Base-by-base conservation (phyloP, 139 green algal species). In the Raphidocelis subcapitata region DNA sequence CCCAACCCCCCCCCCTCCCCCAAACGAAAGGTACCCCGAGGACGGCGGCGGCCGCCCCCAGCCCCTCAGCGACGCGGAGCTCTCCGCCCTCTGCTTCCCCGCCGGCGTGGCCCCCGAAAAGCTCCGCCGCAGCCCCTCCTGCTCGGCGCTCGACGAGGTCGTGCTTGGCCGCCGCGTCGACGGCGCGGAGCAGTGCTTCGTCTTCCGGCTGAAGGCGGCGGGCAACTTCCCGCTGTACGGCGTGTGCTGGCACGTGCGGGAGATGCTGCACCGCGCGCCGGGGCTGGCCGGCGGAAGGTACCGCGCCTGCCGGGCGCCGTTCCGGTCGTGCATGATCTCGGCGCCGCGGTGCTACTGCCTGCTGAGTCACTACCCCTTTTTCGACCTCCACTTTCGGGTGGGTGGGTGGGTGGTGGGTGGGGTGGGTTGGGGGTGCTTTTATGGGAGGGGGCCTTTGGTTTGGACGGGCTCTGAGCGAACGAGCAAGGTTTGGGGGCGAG, bases 261-360 rank as follows among this genome's bases (percentile, higher is more conserved):
- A 97, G 83, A 73, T 95, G 61, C 73, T 96, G 71, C 88, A 94
- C 72, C 80, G 89, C 35, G 75, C 85, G 35, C 91, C 92, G 12
- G 64, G 77, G 41, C 72, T 97, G 46, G 83, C 85, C 3, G 66
- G 72, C 3, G 44, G 35, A 23, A 29, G 26, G 16, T 72, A 51
- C 32, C n/a, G 47, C 49, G 51, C 21, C 67, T 81, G 67, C 60
- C 51, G 72, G 32, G 81, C 75, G 33, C 85, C 88, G 33, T 88
- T 90, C 63, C 64, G 55, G 20, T 74, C 79, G 28, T 92, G 90
- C 76, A 73, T 96, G 44, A 87, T 95, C 26, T 62, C 87, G 0
- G 91, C 93, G 3, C 90, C 89, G 1, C 87, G 93, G 51, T 96
- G 92, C 78, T 97, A 97, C 79, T 96, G 90, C 87, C 76, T 97